Conservation (phyloP, 2,329 filamentous ascomycete species). For the Metarhizium brunneum region DNA sequence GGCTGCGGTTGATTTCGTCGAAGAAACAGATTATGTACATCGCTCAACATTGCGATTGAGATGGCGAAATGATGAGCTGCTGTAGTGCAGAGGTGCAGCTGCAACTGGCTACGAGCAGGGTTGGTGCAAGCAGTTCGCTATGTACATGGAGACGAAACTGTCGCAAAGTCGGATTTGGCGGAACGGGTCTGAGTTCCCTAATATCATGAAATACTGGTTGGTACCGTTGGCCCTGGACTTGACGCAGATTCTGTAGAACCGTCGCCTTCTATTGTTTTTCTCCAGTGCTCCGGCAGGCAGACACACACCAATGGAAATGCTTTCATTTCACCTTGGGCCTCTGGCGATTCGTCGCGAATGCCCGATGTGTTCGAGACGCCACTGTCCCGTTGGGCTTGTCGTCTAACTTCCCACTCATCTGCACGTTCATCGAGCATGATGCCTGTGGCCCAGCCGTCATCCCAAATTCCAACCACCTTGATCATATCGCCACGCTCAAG, state of each 20-base stretch:
- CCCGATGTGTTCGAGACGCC: slow-evolving; percentile 78
- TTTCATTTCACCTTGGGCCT: slow-evolving; percentile 73
- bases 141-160: slow-evolving; percentile 1
- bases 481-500: slow-evolving; percentile 95
- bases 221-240: slow-evolving; percentile 17
- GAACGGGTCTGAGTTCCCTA: not conserved
- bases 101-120: not conserved
- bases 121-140: slow-evolving; percentile 2
- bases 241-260: slow-evolving; percentile 57
- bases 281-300: slow-evolving; percentile 91
- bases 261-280: slow-evolving; percentile 91
- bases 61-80: slow-evolving; percentile 4
- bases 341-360: slow-evolving; percentile 51
- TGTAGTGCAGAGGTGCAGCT: not conserved
- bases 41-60: slow-evolving; percentile 5
- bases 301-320: slow-evolving; percentile 96
- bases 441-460: slow-evolving; percentile 97
- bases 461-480: slow-evolving; percentile 97
- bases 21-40: slow-evolving; percentile 10
- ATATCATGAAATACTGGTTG: slow-evolving; percentile 5
- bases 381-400: slow-evolving; percentile 77
- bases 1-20: not conserved
- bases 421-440: slow-evolving; percentile 72
- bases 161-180: not conserved
- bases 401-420: slow-evolving; percentile 77